Evolutionary conservation across 2,329 filamentous ascomycete species (phyloP), one percentile per base, ranked within the genome.

Genomic region (Xylaria sp.): DNA sequence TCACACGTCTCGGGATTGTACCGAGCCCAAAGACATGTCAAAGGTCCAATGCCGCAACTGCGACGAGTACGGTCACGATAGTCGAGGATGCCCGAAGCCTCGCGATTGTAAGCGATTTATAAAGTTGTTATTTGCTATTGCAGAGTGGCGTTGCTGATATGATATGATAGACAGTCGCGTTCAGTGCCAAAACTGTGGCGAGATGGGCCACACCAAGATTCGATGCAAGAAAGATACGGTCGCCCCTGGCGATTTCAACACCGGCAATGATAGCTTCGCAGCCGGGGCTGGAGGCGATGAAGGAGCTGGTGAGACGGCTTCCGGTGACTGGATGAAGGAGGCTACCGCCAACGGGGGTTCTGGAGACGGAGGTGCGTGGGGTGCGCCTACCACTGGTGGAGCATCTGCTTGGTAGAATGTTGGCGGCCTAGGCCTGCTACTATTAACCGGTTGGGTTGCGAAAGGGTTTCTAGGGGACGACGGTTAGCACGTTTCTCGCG

Each of bases 1-100:
- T 2, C 88, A 90, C 68, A 82, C 80, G 66, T 81, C 86, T 57
- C 82, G 81, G 37, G 88, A 91, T 47, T 91, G 86, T 71, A 81
- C 86, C 0, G 77, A 80, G 72, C 77, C 78, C 41, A 76, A 71
- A 66, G 78, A 78, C 70, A 74, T 74, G 69, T 68, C 67, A n/a
- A 73, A 78, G 41, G 70, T 73, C 41, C 72, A 78, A 66, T 85
- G 83, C 74, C 77, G 79, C 58, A 85, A 85, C 75, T 85, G 83
- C 63, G 82, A 83, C 49, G 78, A 78, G 53, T 78, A 73, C 13
- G 84, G 83, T 2, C 83, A 86, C 64, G 70, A 75, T 33, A 74
- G 73, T 56, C 78, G 77, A 55, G 79, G 81, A 3, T 85, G 87
- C 66, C 80, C 84, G 0, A 79, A 86, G 74, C 86, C 86, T 3